Evolutionary conservation across 2,329 filamentous ascomycete species (phyloP).

Genomic region (Xylariaceae sp.): DNA sequence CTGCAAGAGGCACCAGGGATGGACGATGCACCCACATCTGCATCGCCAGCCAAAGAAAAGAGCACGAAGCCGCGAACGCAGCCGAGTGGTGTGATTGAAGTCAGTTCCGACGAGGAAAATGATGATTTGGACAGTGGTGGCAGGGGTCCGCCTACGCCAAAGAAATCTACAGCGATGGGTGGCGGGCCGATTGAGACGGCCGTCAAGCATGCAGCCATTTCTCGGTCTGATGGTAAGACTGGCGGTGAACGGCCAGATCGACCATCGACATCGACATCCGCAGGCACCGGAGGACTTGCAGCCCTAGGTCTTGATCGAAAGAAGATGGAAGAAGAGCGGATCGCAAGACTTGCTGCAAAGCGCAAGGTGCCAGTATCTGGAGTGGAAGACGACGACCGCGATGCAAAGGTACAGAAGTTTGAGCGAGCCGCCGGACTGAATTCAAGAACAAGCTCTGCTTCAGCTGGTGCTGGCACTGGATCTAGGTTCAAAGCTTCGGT

Average conservation of each 20-base stretch:
- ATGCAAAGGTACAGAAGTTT: conserved; percentile 13
- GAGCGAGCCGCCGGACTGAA: neutral
- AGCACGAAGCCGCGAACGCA: too few relatives aligned
- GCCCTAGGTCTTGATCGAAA: conserved; percentile 65
- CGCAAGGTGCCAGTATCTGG: conserved; percentile 36
- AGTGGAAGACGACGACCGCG: conserved; percentile 13
- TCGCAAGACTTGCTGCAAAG: conserved; percentile 62
- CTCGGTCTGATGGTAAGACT: neutral
- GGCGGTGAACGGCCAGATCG: neutral
- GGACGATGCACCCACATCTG: conserved; percentile 8
- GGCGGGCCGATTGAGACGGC: neutral
- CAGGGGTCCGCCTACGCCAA: conserved; percentile 15
- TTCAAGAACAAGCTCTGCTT: neutral
- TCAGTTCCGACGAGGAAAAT: conserved; percentile 30
- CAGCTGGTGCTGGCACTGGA: neutral
- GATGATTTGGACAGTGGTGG: conserved; percentile 24
- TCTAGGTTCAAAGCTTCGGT: too few relatives aligned
- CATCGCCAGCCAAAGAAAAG: neutral
- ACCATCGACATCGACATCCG: too few relatives aligned
- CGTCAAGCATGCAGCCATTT: neutral
- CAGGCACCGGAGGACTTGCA: conserved; percentile 3
- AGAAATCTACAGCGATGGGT: conserved; percentile 7
- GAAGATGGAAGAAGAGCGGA: conserved; percentile 79
- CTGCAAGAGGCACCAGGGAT: conserved; percentile 32
- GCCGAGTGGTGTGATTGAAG: conserved; percentile 18